Percentiles rank a stretch among this genome's conserved stretches.
phyloP scores from a whole-genome alignment of 2,329 filamentous ascomycete species.

The Talaromyces rugulosus region DNA sequence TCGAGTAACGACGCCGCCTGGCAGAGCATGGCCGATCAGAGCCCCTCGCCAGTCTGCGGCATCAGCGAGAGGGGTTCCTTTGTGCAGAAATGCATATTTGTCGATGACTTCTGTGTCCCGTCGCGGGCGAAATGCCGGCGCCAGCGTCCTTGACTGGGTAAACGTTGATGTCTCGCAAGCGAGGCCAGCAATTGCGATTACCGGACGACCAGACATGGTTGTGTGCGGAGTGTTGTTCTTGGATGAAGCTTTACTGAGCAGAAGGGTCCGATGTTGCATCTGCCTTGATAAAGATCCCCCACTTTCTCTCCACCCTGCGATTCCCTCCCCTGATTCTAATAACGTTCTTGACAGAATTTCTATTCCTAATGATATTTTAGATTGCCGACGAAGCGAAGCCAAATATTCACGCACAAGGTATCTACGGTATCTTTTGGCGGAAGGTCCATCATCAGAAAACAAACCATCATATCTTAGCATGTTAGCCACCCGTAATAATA shows the following conservation, averaged over 20 bases:
- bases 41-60: conserved; percentile 49
- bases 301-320: not conserved
- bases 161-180: conserved; percentile 54
- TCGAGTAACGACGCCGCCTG: conserved; percentile 47
- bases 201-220: conserved; percentile 35
- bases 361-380: not conserved
- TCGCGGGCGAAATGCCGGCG: conserved; percentile 48
- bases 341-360: no score
- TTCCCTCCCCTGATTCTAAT: not conserved
- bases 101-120: conserved; percentile 42
- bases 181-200: conserved; percentile 51
- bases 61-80: conserved; percentile 37
- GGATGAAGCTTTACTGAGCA: not conserved
- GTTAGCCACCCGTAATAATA: not conserved
- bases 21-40: conserved; percentile 50
- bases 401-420: not conserved
- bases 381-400: not conserved
- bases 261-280: not conserved
- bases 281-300: not conserved
- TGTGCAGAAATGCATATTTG: conserved; percentile 45
- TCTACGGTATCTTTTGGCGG: not conserved
- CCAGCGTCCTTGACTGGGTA: conserved; percentile 47
- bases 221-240: conserved; percentile 13
- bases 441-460: not conserved
- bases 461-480: not conserved